Conservation (phyloP, 805 yeast genomes). For the Saccharomycopsis guyanensis region DNA sequence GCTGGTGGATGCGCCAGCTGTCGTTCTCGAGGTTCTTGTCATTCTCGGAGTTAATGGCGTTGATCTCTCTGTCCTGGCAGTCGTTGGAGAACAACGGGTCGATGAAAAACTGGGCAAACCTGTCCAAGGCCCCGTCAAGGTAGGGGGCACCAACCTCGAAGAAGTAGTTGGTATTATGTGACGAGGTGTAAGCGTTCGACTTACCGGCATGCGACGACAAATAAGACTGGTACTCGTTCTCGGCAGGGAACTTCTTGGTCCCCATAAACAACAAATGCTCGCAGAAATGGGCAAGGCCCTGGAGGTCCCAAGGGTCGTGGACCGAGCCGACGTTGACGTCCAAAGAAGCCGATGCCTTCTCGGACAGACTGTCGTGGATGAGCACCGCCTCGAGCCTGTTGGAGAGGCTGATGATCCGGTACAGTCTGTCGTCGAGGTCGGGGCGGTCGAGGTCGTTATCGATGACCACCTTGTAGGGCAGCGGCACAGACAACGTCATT, state of each 20-base stretch:
- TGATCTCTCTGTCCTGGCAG: slow-evolving; percentile 85
- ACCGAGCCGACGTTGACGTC: slow-evolving; percentile 76
- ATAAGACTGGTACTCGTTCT: slow-evolving; percentile 69
- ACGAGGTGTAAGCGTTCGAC: slow-evolving; percentile 87
- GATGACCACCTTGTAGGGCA: slow-evolving; percentile 2
- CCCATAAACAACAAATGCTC: slow-evolving; percentile 77
- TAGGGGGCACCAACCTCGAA: slow-evolving; percentile 75
- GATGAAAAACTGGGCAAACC: slow-evolving; percentile 90
- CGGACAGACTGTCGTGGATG: slow-evolving; percentile 62
- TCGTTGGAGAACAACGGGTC: slow-evolving; percentile 54
- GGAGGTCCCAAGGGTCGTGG: slow-evolving; percentile 53
- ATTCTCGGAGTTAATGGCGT: slow-evolving; percentile 94
- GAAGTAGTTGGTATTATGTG: slow-evolving; percentile 83
- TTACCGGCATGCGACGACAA: slow-evolving; percentile 80
- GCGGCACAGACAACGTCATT: background rate
- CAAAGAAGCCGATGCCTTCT: slow-evolving; percentile 70
- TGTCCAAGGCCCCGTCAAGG: slow-evolving; percentile 80
- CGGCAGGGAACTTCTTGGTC: slow-evolving; percentile 67
- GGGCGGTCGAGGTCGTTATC: slow-evolving; percentile 31
- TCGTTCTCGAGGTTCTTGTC: slow-evolving; percentile 90
- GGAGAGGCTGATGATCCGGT: slow-evolving; percentile 53
- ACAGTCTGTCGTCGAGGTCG: slow-evolving; percentile 63
- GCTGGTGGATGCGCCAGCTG: slow-evolving; percentile 79
- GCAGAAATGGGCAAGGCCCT: slow-evolving; percentile 77
- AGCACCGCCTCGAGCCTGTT: slow-evolving; percentile 55